Evolutionary conservation across 306 rosid genomes (phyloP).

Genomic region (Spatholobus suberectus): DNA sequence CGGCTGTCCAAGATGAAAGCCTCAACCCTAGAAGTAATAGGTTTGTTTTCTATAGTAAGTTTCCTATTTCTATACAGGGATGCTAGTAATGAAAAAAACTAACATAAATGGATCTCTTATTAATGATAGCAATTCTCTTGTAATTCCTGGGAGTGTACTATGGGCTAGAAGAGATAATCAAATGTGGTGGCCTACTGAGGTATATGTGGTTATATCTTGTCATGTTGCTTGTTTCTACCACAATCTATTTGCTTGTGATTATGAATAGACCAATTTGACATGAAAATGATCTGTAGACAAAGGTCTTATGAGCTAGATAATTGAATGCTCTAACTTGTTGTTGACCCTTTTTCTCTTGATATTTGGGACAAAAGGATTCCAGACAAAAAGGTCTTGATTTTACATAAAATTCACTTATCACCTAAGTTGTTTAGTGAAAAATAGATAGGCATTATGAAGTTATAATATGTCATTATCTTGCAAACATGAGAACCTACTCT

Average conservation of each 20-base stretch:
- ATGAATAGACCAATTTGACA: not conserved
- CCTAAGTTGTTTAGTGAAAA: not conserved
- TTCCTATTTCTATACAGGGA: constrained; percentile 14
- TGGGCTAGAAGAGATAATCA: constrained; percentile 43
- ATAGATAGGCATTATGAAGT: not conserved
- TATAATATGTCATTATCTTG: not conserved
- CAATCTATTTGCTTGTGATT: not conserved
- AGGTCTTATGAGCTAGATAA: constrained; percentile 20
- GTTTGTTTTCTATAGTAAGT: constrained; percentile 44
- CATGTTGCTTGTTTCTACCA: not conserved
- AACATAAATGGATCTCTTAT: constrained; percentile 24
- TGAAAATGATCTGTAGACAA: not conserved
- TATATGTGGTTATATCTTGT: constrained; percentile 7
- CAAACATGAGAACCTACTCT: too few species aligned
- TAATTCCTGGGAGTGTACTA: constrained; percentile 47
- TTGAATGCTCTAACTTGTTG: not conserved
- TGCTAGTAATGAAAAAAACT: not conserved
- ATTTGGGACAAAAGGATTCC: not conserved
- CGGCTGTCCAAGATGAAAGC: constrained; percentile 35
- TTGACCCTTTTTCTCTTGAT: not conserved
- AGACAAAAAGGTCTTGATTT: not conserved
- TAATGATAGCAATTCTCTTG: constrained; percentile 36
- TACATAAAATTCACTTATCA: not conserved
- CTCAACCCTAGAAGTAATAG: constrained; percentile 23
- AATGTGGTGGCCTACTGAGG: constrained; percentile 60